Evolutionary conservation across 2,329 filamentous ascomycete species (phyloP).

Genomic region (Aspergillus japonicus): DNA sequence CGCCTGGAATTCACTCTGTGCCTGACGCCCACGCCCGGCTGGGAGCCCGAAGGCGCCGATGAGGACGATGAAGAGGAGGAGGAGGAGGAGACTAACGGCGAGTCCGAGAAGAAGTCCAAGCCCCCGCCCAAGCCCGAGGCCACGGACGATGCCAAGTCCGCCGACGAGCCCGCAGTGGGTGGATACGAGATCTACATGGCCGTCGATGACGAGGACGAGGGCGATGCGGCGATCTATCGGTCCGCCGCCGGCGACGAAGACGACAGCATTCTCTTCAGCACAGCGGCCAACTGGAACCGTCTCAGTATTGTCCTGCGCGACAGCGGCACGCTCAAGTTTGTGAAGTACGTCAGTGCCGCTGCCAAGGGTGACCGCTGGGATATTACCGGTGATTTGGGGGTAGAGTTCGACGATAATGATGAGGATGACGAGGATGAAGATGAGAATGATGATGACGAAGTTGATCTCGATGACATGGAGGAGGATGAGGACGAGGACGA

Average conservation of each 20-base stretch:
- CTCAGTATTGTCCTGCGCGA: conserved; percentile 88
- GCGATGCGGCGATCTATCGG: conserved; percentile 74
- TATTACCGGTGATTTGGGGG: conserved; percentile 73
- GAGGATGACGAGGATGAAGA: conserved; percentile 33
- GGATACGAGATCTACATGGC: conserved; percentile 82
- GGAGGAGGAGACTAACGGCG: conserved; percentile 37
- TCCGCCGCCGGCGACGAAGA: conserved; percentile 67
- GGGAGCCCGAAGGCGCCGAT: conserved; percentile 67
- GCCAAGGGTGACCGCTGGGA: conserved; percentile 93
- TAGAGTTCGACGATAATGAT: conserved; percentile 58
- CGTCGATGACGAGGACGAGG: conserved; percentile 68
- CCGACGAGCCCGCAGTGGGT: conserved; percentile 43
- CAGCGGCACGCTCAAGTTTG: conserved; percentile 81
- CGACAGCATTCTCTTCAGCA: conserved; percentile 68
- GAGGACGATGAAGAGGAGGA: conserved; percentile 50
- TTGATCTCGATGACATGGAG: conserved; percentile 2
- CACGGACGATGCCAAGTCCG: conserved; percentile 27
- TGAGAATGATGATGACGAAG: conserved; percentile 18
- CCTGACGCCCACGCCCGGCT: conserved; percentile 79
- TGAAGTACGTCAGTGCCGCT: conserved; percentile 86
- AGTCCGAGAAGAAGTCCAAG: conserved; percentile 42
- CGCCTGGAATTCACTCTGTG: conserved; percentile 84
- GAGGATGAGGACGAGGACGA: conserved; percentile 10
- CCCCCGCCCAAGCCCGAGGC: conserved; percentile 34
- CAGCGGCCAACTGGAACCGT: conserved; percentile 78